Base-by-base conservation (phyloP, 2,329 filamentous ascomycete genomes). In the Alternaria dauci region DNA sequence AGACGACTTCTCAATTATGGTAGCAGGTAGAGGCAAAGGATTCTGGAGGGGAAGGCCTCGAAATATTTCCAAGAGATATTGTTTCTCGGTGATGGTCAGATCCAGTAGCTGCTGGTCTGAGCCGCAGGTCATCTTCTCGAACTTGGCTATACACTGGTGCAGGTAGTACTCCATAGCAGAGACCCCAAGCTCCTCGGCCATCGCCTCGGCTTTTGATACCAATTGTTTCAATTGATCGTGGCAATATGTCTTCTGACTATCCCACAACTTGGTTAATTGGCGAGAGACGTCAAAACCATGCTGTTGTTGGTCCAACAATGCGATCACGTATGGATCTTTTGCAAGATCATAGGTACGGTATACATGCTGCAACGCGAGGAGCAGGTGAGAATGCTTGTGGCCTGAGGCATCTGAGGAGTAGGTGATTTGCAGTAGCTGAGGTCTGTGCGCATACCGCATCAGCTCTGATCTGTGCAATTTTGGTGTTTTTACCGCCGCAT, bases 401-500 rank as follows among this genome's bases (percentile, higher is more conserved):
- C 30, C 48, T 23, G 44, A 23, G 25, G 23, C 30, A 34, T 42
- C 55, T 75, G 80, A 12, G 2, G 59, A 46, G 43, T 74, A 76
- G 4, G 70, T 62, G 9, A 85, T 65, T 30, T 71, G 78, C 8
- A 75, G 55, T 34, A 93, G 77, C 9, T 81, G 72, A 1, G 93
- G 93, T n/a, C 82, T 86, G 66, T 92, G 89, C 2, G 91, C 88
- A 67, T 88, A 84, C 18, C 81, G 81, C n/a, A 91, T 75, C 3
- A 96, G 84, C 65, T 95, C 91, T 12, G 86, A 84, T 2, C 90
- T 85, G 71, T 94, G 87, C 2, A 85, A 70, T 3, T 86, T 89
- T 0, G 93, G 93, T 1, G 89, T 89, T 61, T 84, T 86, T 65
- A 89, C 91, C 32, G 86, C 81, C 1, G 92, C 86, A 73, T 93